Evolutionary conservation across 2,329 filamentous ascomycete species (phyloP), one percentile per base, ranked within the genome.

Genomic region (Sarocladium strictum): DNA sequence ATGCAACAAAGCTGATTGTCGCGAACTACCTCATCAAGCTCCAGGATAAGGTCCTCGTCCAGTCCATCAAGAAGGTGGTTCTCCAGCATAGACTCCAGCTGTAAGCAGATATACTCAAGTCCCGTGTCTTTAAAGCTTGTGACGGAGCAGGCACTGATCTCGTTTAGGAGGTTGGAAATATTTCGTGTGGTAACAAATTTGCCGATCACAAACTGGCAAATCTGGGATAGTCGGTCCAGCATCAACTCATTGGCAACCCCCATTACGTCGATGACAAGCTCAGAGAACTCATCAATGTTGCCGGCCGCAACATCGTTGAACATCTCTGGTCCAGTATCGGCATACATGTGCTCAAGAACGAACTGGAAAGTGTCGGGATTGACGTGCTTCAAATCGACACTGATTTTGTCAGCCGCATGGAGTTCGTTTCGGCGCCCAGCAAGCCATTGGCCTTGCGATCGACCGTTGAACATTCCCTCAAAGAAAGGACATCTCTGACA

Each of bases 401-500:
- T 78, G 55, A 96, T 75, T 64, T 58, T 77, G 57, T 70, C 59
- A 2, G 63, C 54, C 4, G 63, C 53, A 4, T 63, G 61, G 45
- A 66, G 62, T 5, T 62, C 65, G 53, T 79, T 72, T n/a, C 83
- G 82, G 53, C 91, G 82, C 29, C 81, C 80, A 50, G 85, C 79
- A 19, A 99, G 77, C 94, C 94, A 99, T 61, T 82, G 81, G 1
- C 94, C 94, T 38, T 81, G 80, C 7, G 94, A 90, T 41, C 90
- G 85, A n/a, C 94, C 94, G 61, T 89, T 79, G 68, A 97, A 97
- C 41, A 99, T 77, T 1, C 88, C 89, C 58, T 93, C 78, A 60
- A 99, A 99, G 76, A 97, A 99, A 0, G 90, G 91, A 62, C 92
- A 97, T 60, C 94, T 79, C 63, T 86, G 85, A 60, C 90, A 92